phyloP scores from a whole-genome alignment of 331 rosid genomes.

The Rosa hybrid region DNA sequence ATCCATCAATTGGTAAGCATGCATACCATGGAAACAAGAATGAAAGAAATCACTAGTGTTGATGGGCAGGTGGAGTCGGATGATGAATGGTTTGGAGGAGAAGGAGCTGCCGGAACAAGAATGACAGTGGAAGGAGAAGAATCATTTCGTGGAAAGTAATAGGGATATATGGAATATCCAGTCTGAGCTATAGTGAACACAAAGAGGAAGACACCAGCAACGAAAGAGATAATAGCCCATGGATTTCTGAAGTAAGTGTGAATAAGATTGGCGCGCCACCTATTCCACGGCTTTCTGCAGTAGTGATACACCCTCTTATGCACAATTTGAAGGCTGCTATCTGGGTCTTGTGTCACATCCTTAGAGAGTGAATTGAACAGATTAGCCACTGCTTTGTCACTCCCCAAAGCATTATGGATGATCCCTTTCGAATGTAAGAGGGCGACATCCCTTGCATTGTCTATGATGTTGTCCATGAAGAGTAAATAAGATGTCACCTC shows the following conservation, averaged over 20 bases:
- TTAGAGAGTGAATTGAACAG: constrained; percentile 43
- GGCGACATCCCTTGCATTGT: constrained; percentile 32
- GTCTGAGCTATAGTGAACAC: constrained; percentile 23
- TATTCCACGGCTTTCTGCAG: constrained; percentile 43
- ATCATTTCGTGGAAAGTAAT: constrained; percentile 5
- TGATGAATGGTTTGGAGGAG: constrained; percentile 4
- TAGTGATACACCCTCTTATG: constrained; percentile 34
- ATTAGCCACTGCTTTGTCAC: constrained; percentile 47
- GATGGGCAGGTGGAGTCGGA: constrained; percentile 3
- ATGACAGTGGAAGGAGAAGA: not conserved
- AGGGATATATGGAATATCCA: constrained; percentile 9
- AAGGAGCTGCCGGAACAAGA: not conserved
- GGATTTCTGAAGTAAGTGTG: constrained; percentile 57
- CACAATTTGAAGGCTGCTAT: constrained; percentile 33
- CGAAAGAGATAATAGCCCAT: constrained; percentile 47
- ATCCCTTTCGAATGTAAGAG: constrained; percentile 34
- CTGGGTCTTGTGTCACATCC: constrained; percentile 34
- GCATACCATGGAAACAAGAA: not conserved
- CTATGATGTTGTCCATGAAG: constrained; percentile 52
- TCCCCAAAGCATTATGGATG: constrained; percentile 35
- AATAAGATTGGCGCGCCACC: constrained; percentile 51
- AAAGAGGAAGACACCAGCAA: constrained; percentile 47
- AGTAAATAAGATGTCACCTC: constrained; percentile 40
- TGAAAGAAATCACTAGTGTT: not conserved
- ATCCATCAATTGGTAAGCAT: not conserved